phyloP scores from a whole-genome alignment of 1,139 yeast genomes.

The Lodderomyces beijingensis region DNA sequence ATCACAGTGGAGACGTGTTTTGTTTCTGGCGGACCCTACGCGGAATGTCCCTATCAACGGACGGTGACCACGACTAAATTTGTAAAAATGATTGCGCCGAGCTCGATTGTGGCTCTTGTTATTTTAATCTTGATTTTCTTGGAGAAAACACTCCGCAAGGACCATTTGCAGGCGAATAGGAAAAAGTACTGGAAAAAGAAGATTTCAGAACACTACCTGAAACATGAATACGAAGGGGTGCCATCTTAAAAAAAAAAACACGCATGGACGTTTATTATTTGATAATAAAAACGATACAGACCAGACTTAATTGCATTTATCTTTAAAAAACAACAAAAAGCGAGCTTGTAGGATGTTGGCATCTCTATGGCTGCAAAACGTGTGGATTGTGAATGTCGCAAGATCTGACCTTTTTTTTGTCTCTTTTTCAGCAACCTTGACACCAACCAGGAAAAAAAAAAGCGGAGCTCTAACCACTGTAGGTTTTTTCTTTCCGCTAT shows the following conservation, averaged over 20 bases:
- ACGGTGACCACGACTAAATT: slow-evolving; percentile 54
- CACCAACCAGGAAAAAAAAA: too few species aligned
- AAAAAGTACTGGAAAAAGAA: slow-evolving; percentile 38
- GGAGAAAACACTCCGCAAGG: slow-evolving; percentile 29
- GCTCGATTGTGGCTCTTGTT: slow-evolving; percentile 52
- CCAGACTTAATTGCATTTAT: too few species aligned
- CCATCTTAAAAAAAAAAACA: slow-evolving; percentile 29
- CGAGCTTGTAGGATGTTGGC: too few species aligned
- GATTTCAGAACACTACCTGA: slow-evolving; percentile 33
- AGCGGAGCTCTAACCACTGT: too few species aligned
- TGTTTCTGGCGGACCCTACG: slow-evolving; percentile 80
- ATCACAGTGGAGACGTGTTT: slow-evolving; percentile 72
- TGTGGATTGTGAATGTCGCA: too few species aligned
- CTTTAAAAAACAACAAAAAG: too few species aligned
- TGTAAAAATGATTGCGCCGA: slow-evolving; percentile 63
- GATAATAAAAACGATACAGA: too few species aligned
- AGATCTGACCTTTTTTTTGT: too few species aligned
- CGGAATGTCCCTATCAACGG: slow-evolving; percentile 72
- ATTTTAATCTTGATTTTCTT: slow-evolving; percentile 39
- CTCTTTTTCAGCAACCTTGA: too few species aligned
- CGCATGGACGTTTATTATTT: too few species aligned
- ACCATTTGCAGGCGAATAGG: slow-evolving; percentile 40
- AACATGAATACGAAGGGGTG: slow-evolving; percentile 42
- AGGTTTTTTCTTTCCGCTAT: too few species aligned
- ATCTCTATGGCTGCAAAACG: too few species aligned